A percentile compares a stretch with the other conserved stretches of the same genome.
Evolutionary conservation across 2,329 filamentous ascomycete genomes (phyloP).

Genomic region (Peltaster fructicola): DNA sequence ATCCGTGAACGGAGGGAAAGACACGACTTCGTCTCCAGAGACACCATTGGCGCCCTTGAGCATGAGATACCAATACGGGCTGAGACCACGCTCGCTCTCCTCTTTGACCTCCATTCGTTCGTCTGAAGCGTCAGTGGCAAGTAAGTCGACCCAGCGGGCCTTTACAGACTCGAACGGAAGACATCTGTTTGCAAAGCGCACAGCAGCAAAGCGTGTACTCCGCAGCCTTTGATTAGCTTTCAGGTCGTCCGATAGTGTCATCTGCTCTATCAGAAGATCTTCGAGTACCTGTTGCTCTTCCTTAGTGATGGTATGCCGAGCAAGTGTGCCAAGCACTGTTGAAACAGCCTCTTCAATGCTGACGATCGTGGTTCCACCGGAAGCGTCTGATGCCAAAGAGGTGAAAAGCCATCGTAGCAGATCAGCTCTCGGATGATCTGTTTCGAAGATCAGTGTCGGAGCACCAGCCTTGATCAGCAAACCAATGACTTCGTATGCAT

Average conservation of each 20-base stretch:
- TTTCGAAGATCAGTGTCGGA: slow-evolving; percentile 34
- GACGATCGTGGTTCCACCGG: slow-evolving; percentile 54
- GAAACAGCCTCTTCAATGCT: slow-evolving; percentile 83
- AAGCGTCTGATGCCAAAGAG: slow-evolving; percentile 64
- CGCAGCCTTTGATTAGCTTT: slow-evolving; percentile 23
- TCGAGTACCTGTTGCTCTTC: slow-evolving; percentile 28
- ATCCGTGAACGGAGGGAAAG: slow-evolving; percentile 27
- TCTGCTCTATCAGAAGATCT: slow-evolving; percentile 46
- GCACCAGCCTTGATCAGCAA: slow-evolving; percentile 53
- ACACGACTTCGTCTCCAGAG: slow-evolving; percentile 12
- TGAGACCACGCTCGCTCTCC: slow-evolving; percentile 74
- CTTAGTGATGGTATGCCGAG: slow-evolving; percentile 24
- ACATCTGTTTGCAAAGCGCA: slow-evolving; percentile 81
- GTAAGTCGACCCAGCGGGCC: slow-evolving; percentile 74
- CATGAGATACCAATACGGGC: slow-evolving; percentile 55
- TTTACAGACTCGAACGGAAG: slow-evolving; percentile 61
- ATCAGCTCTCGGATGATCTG: slow-evolving; percentile 27
- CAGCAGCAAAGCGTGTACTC: slow-evolving; percentile 63
- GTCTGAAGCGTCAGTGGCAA: slow-evolving; percentile 52
- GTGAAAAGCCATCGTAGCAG: slow-evolving; percentile 63
- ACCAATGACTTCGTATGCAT: slow-evolving; percentile 83
- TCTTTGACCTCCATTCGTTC: slow-evolving; percentile 73
- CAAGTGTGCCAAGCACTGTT: slow-evolving; percentile 48
- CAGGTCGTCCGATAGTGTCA: slow-evolving; percentile 16
- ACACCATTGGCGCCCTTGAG: slow-evolving; percentile 30